Base-by-base conservation (phyloP, 352 stramenopile species). In the Phytophthora macrochlamydospora region DNA sequence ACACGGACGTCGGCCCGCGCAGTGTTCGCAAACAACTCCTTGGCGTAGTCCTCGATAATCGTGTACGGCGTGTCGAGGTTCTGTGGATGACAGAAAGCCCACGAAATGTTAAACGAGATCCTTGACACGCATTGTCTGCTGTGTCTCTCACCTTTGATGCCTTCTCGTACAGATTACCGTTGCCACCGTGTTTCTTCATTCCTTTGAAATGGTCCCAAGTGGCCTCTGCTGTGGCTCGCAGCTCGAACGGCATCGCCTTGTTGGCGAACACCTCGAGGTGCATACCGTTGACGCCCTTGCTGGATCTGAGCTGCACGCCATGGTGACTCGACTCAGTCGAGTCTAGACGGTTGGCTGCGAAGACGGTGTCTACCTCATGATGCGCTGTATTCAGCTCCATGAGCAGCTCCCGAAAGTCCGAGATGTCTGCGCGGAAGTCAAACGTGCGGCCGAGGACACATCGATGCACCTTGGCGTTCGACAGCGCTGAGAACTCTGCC, bases 191-290 rank as follows among this genome's bases (percentile, higher is more conserved):
- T 29, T 77, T 67, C 35, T 78, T 73, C 18, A 78, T 73, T 1
- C 71, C 71, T 29, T 78, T 77, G 56, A 79, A 78, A 37, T 83
- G 63, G 8, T 75, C 51, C 75, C 75, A 83, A 2, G 75, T 76
- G 0, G 62, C 71, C 4, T 72, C 57, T 0, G 55, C 72, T 18
- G 71, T 72, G 4, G 72, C 56, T 51, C 49, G 59, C 44, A 75
- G 48, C 24, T 66, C 64, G 50, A 83, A 83, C 14, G 75, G 75
- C 56, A 83, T 62, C 31, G 69, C 56, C 29, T 77, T 80, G 51
- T 68, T 80, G n/a, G 46, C 56, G n/a, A 76, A 74, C 31, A 80
- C 68, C 24, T 83, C 69, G 0, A 83, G 42, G 29, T 60, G 56
- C 28, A 77, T 61, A 0, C 53, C 56, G 14, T 65, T 58, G 7